Evolutionary conservation across 2,329 filamentous ascomycete species (phyloP).

Genomic region (Penicillium hesseltinei): DNA sequence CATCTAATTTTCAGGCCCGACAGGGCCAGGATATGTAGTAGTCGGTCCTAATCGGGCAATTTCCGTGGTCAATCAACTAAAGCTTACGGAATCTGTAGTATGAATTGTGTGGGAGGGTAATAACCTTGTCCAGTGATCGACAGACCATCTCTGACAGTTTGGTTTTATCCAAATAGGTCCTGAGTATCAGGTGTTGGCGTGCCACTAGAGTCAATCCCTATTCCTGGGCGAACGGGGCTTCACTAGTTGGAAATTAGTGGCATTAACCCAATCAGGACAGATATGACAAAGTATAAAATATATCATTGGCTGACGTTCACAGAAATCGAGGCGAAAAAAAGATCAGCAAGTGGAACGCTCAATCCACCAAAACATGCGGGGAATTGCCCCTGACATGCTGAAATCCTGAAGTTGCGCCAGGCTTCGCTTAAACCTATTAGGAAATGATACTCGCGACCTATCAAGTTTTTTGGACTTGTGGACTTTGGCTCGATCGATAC

Average conservation of each 20-base stretch:
- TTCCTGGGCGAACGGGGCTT: neutral
- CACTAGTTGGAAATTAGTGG: neutral
- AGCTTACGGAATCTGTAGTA: too few relatives aligned
- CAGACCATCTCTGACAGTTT: neutral
- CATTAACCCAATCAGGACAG: neutral
- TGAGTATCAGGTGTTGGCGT: neutral
- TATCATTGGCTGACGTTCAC: neutral
- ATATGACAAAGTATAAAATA: neutral
- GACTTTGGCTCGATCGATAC: too few relatives aligned
- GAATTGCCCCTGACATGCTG: slow-evolving; percentile 14
- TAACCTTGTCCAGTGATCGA: neutral
- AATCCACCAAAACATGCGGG: slow-evolving; percentile 1
- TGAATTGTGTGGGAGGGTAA: neutral
- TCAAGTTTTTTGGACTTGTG: slow-evolving; percentile 5
- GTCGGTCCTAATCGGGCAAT: neutral
- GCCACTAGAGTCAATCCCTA: neutral
- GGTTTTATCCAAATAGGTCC: neutral
- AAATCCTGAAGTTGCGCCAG: neutral
- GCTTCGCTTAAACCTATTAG: slow-evolving; percentile 20
- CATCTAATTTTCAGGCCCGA: neutral
- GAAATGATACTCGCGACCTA: slow-evolving; percentile 19
- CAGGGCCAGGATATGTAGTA: neutral
- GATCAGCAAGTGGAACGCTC: slow-evolving; percentile 1
- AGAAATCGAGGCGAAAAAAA: neutral
- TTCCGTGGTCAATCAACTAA: neutral